Conservation (phyloP, 2,329 filamentous ascomycete species). For the Alternaria sp. region DNA sequence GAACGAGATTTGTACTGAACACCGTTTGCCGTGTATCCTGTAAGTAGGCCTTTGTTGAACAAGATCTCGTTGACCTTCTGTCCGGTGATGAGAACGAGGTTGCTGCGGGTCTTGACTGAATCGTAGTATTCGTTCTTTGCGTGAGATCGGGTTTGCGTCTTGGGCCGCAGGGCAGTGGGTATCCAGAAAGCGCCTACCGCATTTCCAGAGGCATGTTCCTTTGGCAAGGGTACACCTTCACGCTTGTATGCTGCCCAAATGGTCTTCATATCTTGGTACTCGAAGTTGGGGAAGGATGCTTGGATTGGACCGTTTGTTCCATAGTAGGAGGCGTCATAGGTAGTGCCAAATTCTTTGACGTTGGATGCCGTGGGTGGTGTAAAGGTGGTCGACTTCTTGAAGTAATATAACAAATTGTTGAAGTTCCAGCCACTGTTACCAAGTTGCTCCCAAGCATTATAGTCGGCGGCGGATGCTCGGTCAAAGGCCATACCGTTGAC, state of each 20-base stretch:
- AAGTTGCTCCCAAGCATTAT: conserved; percentile 65
- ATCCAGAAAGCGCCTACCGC: conserved; percentile 42
- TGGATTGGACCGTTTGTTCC: conserved; percentile 34
- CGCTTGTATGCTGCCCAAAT: conserved; percentile 33
- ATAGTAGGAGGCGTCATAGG: conserved; percentile 37
- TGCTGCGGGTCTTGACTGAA: conserved; percentile 29
- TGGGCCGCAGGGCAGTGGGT: conserved; percentile 33
- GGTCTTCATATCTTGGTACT: conserved; percentile 32
- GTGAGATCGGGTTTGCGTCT: conserved; percentile 45
- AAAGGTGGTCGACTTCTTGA: conserved; percentile 42
- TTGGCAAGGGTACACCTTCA: conserved; percentile 26
- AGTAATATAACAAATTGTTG: conserved; percentile 39
- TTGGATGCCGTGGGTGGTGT: conserved; percentile 24
- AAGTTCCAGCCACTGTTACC: conserved; percentile 61
- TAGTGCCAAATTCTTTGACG: conserved; percentile 30
- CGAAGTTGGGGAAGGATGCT: conserved; percentile 37
- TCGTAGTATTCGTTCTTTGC: conserved; percentile 42
- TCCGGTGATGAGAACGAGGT: conserved; percentile 32
- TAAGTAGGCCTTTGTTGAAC: conserved; percentile 25
- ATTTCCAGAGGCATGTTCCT: conserved; percentile 38
- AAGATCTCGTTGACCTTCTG: conserved; percentile 38
- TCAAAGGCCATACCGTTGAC: conserved; percentile 53
- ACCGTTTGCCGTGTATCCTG: conserved; percentile 29
- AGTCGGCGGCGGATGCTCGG: conserved; percentile 47
- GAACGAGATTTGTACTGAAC: conserved; percentile 30